Conservation (phyloP, 2,329 filamentous ascomycete genomes). For the Tolypocladium paradoxum region DNA sequence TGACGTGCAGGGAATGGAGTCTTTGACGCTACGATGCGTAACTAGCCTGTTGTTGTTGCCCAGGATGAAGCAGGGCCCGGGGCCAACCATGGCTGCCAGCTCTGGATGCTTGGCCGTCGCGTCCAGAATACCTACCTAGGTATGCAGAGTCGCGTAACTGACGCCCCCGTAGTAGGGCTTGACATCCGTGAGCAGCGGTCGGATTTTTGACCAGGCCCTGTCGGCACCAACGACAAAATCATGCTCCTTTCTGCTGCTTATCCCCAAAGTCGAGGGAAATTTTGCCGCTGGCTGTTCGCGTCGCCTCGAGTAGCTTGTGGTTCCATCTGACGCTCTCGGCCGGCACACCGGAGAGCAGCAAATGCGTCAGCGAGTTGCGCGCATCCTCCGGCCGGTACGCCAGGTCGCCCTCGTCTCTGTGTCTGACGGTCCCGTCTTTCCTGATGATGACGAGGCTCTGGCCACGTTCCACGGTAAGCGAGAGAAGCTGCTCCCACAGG, state of each 20-base stretch:
- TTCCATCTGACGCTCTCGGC: conserved; percentile 17
- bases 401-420: conserved; percentile 10
- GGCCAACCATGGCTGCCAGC: conserved; percentile 26
- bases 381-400: conserved; percentile 26
- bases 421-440: conserved; percentile 13
- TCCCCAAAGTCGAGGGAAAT: conserved; percentile 12
- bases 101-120: conserved; percentile 23
- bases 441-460: conserved; percentile 12
- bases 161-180: conserved; percentile 28
- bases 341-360: conserved; percentile 21
- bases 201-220: conserved; percentile 17
- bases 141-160: conserved; percentile 23
- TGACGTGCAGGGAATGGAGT: conserved; percentile 19
- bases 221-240: conserved; percentile 10
- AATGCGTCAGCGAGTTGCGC: conserved; percentile 19
- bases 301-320: conserved; percentile 18
- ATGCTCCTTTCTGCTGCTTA: conserved; percentile 5
- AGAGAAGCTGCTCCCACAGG: conserved; percentile 30
- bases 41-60: conserved; percentile 26
- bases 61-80: conserved; percentile 23
- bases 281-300: background rate
- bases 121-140: too few species aligned
- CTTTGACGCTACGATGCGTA: conserved; percentile 18
- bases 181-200: conserved; percentile 21
- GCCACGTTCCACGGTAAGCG: conserved; percentile 20